Percentiles rank a stretch among this genome's conserved stretches.
These are phyloP conservation scores for Colletotrichum agaves DNA, from an alignment of 2,329 filamentous ascomycete genomes.

Conservation along the genomic window DNA sequence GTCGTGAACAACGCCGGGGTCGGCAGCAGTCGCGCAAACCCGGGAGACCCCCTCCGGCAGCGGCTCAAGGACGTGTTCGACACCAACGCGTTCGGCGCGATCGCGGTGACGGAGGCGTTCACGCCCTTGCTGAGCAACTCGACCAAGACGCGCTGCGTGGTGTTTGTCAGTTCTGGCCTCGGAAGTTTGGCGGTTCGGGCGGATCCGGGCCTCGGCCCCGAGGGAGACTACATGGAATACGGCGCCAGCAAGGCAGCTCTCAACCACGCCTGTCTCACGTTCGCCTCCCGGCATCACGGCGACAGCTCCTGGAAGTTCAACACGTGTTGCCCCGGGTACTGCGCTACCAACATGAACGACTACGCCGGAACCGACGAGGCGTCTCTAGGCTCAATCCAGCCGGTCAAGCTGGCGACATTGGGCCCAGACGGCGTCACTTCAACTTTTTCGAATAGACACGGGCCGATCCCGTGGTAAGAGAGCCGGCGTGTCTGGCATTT, in stretches of 20 bases:
- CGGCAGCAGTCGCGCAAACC: slow-evolving; percentile 59
- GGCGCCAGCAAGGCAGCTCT: slow-evolving; percentile 30
- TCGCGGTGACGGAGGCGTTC: slow-evolving; percentile 61
- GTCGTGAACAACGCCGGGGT: slow-evolving; percentile 72
- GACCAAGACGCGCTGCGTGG: neutral
- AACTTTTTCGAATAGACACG: slow-evolving; percentile 25
- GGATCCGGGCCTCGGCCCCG: neutral
- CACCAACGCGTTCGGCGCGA: slow-evolving; percentile 68
- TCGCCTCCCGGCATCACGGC: slow-evolving; percentile 3
- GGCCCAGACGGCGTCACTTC: slow-evolving; percentile 11
- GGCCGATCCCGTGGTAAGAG: slow-evolving; percentile 11
- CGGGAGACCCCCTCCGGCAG: slow-evolving; percentile 61
- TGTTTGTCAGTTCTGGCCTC: slow-evolving; percentile 27
- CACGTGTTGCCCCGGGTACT: slow-evolving; percentile 29
- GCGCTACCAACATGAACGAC: slow-evolving; percentile 24
- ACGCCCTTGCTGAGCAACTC: slow-evolving; percentile 47
- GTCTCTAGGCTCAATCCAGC: slow-evolving; percentile 23
- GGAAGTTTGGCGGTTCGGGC: slow-evolving; percentile 20
- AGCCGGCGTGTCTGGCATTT: too few species aligned
- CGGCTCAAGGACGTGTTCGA: slow-evolving; percentile 65
- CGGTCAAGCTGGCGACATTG: slow-evolving; percentile 25
- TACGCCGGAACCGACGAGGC: slow-evolving; percentile 18
- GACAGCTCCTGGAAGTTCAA: slow-evolving; percentile 31
- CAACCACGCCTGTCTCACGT: slow-evolving; percentile 25
- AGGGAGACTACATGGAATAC: slow-evolving; percentile 12